Conservation (phyloP, 2,329 filamentous ascomycete species). For the Colletotrichum eremochloae region DNA sequence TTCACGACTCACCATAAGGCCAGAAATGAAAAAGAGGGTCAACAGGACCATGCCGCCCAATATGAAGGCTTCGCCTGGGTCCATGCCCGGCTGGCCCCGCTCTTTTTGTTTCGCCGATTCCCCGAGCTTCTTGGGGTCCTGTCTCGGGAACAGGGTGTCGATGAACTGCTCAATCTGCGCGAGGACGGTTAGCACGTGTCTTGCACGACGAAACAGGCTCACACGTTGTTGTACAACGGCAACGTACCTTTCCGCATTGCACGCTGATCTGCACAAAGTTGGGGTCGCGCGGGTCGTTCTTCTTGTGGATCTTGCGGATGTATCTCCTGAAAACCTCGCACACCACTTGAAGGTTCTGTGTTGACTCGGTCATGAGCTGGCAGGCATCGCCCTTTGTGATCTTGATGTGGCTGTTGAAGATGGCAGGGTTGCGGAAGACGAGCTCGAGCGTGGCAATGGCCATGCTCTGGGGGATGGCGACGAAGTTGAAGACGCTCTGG, state of each 20-base stretch:
- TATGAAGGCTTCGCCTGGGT: constrained; percentile 72
- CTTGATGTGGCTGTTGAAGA: constrained; percentile 92
- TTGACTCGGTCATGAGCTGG: constrained; percentile 90
- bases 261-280: constrained; percentile 94
- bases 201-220: constrained; percentile 21
- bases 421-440: constrained; percentile 89
- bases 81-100: constrained; percentile 59
- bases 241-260: constrained; percentile 82
- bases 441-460: constrained; percentile 94
- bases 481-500: constrained; percentile 99
- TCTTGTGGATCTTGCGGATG: constrained; percentile 85
- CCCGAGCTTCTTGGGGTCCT: constrained; percentile 75
- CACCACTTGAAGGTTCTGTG: constrained; percentile 86
- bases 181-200: constrained; percentile 39
- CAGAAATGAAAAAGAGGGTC: constrained; percentile 79
- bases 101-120: constrained; percentile 55
- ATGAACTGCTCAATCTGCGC: constrained; percentile 92
- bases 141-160: constrained; percentile 89
- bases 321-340: constrained; percentile 87
- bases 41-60: constrained; percentile 76
- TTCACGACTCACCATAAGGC: constrained; percentile 76
- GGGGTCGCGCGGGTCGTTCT: constrained; percentile 94
- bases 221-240: not conserved
- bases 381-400: constrained; percentile 97
- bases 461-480: constrained; percentile 96